Conservation (phyloP, 2,329 filamentous ascomycete species). For the Raffaelea ambrosiae region DNA sequence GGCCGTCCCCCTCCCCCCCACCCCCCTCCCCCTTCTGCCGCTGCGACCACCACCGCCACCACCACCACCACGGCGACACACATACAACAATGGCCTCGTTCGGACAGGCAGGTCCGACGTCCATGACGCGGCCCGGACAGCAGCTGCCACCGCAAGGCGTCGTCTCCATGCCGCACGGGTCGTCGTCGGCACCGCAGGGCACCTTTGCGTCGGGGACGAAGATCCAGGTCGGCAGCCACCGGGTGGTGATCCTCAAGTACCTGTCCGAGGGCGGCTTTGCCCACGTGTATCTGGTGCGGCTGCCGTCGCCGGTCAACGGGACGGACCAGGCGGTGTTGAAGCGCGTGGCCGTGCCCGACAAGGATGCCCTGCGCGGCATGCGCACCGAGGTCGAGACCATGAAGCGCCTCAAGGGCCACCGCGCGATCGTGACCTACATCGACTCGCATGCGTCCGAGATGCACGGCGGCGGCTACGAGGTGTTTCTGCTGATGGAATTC, state of each 20-base stretch:
- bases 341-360: constrained; percentile 92
- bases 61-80: no score
- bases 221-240: constrained; percentile 88
- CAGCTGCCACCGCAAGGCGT: constrained; percentile 13
- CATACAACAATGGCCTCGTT: constrained; percentile 10
- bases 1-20: no score
- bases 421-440: constrained; percentile 94
- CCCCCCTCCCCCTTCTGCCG: not conserved
- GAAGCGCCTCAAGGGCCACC: constrained; percentile 97
- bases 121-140: constrained; percentile 8
- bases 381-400: constrained; percentile 98
- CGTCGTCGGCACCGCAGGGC: constrained; percentile 50
- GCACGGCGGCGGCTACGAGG: constrained; percentile 88
- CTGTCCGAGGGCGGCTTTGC: constrained; percentile 97
- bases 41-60: no score
- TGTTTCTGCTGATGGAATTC: constrained; percentile 97
- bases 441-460: constrained; percentile 96
- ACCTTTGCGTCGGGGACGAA: constrained; percentile 92
- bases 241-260: constrained; percentile 92
- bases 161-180: constrained; percentile 1
- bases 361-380: constrained; percentile 90
- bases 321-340: constrained; percentile 82
- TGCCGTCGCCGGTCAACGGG: constrained; percentile 68
- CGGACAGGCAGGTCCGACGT: constrained; percentile 8
- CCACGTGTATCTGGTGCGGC: constrained; percentile 92